A percentile compares a stretch with the other conserved stretches of the same genome.
These are phyloP conservation scores for Xerocomellus chrysenteron DNA, from an alignment of 768 basidiomycete genomes.

Conservation along the genomic window DNA sequence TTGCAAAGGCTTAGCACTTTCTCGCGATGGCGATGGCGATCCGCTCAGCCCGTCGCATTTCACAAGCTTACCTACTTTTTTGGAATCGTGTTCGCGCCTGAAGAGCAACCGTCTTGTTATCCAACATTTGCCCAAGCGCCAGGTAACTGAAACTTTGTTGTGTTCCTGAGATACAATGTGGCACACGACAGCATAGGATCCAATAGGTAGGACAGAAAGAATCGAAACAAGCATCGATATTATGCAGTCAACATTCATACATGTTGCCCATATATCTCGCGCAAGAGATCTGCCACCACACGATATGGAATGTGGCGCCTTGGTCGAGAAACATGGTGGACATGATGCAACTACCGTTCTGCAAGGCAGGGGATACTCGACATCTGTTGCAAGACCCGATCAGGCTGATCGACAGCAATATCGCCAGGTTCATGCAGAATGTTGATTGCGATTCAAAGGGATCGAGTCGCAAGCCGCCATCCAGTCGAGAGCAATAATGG, in stretches of 20 bases:
- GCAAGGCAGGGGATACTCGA: neutral
- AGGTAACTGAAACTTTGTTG: neutral
- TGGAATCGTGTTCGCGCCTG: neutral
- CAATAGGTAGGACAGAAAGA: neutral
- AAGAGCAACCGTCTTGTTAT: neutral
- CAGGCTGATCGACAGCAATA: neutral
- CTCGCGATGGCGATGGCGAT: neutral
- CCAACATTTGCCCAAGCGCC: neutral
- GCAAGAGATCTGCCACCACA: neutral
- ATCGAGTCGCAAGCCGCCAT: neutral
- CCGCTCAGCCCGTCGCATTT: neutral
- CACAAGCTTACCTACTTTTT: neutral
- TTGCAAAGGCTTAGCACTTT: neutral
- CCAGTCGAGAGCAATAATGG: neutral
- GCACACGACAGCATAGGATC: neutral
- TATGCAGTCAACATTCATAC: neutral
- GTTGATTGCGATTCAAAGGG: too few species aligned
- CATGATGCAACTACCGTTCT: neutral
- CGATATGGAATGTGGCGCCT: neutral
- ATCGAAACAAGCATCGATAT: neutral
- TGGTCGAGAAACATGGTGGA: neutral
- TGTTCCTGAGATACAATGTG: neutral
- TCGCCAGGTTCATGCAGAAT: too few species aligned
- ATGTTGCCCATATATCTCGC: neutral
- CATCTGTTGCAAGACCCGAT: neutral